Evolutionary conservation across 371 early-diverging fungal genomes (phyloP), one percentile per base, ranked within the genome.

Genomic region (Saksenaea vasiformis): DNA sequence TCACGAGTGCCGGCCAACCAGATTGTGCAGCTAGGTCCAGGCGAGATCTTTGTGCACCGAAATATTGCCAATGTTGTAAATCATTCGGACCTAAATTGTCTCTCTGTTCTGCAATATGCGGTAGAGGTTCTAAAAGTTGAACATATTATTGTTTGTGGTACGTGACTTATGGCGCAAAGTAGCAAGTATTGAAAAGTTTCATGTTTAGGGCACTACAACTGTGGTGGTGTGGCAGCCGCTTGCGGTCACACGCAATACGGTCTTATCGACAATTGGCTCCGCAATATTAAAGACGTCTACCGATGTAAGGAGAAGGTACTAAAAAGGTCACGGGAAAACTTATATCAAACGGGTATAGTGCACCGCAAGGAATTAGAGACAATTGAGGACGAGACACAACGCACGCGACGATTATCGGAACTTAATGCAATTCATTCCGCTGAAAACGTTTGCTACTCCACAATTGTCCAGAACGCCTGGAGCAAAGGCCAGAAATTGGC

Each of bases 21-120:
- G 15, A 71, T 89, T 35, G 58, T 84, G 19, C 82, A 81, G 39
- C 75, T 87, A 15, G 82, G 80, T 66, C 90, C 92, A 14, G 97
- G 98, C 47, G 96, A 97, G 54, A 80, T 97, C 28, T 98, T 97
- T 79, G 93, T 95, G 8, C 95, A 95, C 79, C 86, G 97, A 70
- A 98, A 97, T 80, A 95, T 98, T 60, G 98, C 97, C 69, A 97
- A 97, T 76, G 89, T 94, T 13, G 90, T 97, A 31, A 75, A 70
- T 9, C 81, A 86, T 65, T 79, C 85, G 31, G 98, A 98, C 69
- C 58, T 93, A 59, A 94, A 87, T 70, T 82, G 82, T 51, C 83
- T 93, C n/a, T 90, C 93, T 5, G 96, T 94, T 53, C 74, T 98
- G 26, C 93, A 97, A 72, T 98, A 93, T 71, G 94, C 98, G 31